These are phyloP conservation scores for Haplosporangium gracile DNA, from an alignment of 192 early-diverging fungal genomes.

Conservation along the genomic window DNA sequence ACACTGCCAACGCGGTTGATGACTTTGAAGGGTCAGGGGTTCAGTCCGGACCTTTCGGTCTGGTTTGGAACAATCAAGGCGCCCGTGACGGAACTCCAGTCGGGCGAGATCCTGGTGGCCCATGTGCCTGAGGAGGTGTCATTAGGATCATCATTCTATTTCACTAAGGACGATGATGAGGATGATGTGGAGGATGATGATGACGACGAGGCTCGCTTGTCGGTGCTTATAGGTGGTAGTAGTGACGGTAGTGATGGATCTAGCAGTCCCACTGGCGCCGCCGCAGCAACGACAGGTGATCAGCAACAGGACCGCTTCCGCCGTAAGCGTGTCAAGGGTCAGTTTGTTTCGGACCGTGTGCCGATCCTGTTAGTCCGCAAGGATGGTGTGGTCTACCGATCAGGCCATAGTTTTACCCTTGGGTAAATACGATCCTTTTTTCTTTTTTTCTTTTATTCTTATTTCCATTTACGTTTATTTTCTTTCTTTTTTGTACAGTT, in stretches of 20 bases:
- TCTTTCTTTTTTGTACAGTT: background rate
- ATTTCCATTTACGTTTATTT: background rate
- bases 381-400: conserved; percentile 49
- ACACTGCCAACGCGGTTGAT: conserved; percentile 64
- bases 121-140: conserved; percentile 61
- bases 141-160: conserved; percentile 46
- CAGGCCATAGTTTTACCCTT: conserved; percentile 44
- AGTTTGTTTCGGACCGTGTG: conserved; percentile 45
- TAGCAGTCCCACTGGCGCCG: background rate
- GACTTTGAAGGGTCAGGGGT: conserved; percentile 78
- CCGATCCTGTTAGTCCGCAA: conserved; percentile 45
- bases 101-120: conserved; percentile 59
- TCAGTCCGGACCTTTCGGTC: conserved; percentile 76
- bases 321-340: conserved; percentile 49
- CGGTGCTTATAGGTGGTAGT: conserved; percentile 25
- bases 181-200: conserved; percentile 30
- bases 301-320: conserved; percentile 18
- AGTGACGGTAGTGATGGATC: conserved; percentile 36
- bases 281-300: background rate
- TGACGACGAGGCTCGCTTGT: conserved; percentile 25
- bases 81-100: conserved; percentile 61
- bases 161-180: conserved; percentile 52
- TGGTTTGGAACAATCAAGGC: conserved; percentile 78
- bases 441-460: conserved; percentile 9
- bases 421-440: conserved; percentile 13